A percentile compares a stretch with the other conserved stretches of the same genome.
Evolutionary conservation across 1,284 basidiomycete genomes (phyloP).

Genomic region (Caloboletus firmus): DNA sequence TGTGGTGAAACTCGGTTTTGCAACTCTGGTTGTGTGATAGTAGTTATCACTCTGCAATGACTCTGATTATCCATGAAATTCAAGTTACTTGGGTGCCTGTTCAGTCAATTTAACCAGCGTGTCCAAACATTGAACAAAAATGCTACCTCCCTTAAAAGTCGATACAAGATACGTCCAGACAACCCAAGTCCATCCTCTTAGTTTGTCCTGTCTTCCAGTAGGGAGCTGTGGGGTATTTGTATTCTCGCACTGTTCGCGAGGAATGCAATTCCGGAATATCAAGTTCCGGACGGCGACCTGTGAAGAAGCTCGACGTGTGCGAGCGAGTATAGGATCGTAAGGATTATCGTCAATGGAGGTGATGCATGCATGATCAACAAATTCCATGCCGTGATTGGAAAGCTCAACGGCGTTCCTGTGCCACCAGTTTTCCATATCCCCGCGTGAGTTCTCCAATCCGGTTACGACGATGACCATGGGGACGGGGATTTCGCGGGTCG

Average conservation of each 20-base stretch:
- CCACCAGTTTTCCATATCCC: slow-evolving; percentile 40
- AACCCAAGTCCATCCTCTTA: slow-evolving; percentile 14
- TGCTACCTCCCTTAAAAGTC: background rate
- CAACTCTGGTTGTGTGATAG: no score
- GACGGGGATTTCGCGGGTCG: slow-evolving; percentile 11
- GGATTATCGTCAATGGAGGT: slow-evolving; percentile 29
- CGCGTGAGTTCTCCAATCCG: slow-evolving; percentile 32
- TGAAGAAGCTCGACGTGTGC: slow-evolving; percentile 20
- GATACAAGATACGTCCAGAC: slow-evolving; percentile 23
- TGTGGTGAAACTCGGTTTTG: no score
- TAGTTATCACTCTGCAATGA: background rate
- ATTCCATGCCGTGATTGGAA: slow-evolving; percentile 23
- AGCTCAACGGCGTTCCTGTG: slow-evolving; percentile 22
- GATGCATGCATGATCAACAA: slow-evolving; percentile 35
- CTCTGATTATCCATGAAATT: background rate
- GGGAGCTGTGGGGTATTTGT: background rate
- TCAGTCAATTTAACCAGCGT: background rate
- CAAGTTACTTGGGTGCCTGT: background rate
- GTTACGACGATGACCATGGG: slow-evolving; percentile 36
- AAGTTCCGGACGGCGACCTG: slow-evolving; percentile 21
- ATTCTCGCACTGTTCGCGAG: slow-evolving; percentile 4
- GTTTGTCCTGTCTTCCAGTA: slow-evolving; percentile 1
- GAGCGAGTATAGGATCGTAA: slow-evolving; percentile 15
- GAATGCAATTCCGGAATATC: slow-evolving; percentile 24
- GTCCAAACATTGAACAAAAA: background rate